phyloP scores from a whole-genome alignment of 768 basidiomycete genomes.

The Tricholoma flavovirens region DNA sequence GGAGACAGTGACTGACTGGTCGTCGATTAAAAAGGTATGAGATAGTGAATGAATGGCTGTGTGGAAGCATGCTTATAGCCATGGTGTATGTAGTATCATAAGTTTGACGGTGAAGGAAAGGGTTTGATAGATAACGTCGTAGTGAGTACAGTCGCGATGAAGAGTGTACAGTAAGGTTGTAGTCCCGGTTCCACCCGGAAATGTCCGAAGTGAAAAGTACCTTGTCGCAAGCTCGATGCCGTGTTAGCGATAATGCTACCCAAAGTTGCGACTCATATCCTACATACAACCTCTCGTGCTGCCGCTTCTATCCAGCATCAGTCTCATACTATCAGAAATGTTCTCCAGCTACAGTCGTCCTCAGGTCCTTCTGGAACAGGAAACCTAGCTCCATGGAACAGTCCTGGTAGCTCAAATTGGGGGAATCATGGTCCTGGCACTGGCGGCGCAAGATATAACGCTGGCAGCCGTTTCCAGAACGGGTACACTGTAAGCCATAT shows the following conservation, averaged over 20 bases:
- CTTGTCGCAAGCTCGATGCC: no score
- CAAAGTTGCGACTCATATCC: conserved; percentile 73
- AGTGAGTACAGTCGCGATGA: conserved; percentile 76
- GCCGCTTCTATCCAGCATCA: conserved; percentile 74
- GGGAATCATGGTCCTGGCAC: conserved; percentile 56
- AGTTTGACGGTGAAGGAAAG: conserved; percentile 51
- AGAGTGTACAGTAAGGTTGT: conserved; percentile 54
- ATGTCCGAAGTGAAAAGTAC: background rate
- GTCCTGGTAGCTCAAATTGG: conserved; percentile 42
- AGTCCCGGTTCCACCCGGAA: conserved; percentile 7
- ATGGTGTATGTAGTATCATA: conserved; percentile 51
- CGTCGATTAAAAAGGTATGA: conserved; percentile 65
- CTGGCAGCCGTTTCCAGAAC: conserved; percentile 66
- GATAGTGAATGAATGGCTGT: no score
- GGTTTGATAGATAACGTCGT: conserved; percentile 59
- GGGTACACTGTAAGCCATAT: conserved; percentile 54
- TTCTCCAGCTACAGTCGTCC: conserved; percentile 60
- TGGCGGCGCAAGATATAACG: conserved; percentile 66
- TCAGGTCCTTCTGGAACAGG: conserved; percentile 38
- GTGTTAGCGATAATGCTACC: conserved; percentile 61
- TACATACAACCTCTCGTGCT: conserved; percentile 72
- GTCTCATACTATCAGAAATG: conserved; percentile 67
- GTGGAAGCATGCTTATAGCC: no score
- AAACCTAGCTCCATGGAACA: conserved; percentile 36
- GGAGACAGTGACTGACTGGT: conserved; percentile 59